phyloP scores from a whole-genome alignment of 1,139 yeast genomes.

The Sugiyamaella neomexicana region DNA sequence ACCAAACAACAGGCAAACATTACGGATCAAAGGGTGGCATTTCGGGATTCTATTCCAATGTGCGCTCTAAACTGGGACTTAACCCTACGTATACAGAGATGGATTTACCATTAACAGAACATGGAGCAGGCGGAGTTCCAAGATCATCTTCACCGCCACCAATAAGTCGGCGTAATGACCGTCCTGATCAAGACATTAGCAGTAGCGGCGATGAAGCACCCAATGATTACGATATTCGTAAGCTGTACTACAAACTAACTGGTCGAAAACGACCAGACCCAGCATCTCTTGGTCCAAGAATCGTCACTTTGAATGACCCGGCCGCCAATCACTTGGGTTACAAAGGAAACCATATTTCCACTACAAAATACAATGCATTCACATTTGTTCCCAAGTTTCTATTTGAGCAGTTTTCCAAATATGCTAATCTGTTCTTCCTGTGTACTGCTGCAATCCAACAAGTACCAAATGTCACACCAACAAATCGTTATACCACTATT shows the following conservation, averaged over 20 bases:
- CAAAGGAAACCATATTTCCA: slow-evolving; percentile 83
- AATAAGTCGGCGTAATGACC: background rate
- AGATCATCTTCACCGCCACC: slow-evolving; percentile 12
- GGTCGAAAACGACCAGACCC: slow-evolving; percentile 43
- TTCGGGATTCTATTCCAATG: slow-evolving; percentile 34
- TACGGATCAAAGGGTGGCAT: slow-evolving; percentile 26
- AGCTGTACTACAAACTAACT: slow-evolving; percentile 50
- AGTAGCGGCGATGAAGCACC: too few relatives aligned
- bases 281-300: slow-evolving; percentile 57
- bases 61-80: slow-evolving; percentile 36
- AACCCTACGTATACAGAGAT: slow-evolving; percentile 37
- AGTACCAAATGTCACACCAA: slow-evolving; percentile 95
- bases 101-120: slow-evolving; percentile 40
- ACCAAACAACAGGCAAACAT: slow-evolving; percentile 12
- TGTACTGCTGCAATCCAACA: slow-evolving; percentile 95
- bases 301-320: slow-evolving; percentile 64
- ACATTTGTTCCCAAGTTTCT: slow-evolving; percentile 93
- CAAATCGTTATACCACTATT: slow-evolving; percentile 92
- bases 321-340: slow-evolving; percentile 57
- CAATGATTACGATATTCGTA: slow-evolving; percentile 58
- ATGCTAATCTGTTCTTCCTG: slow-evolving; percentile 90
- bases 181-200: slow-evolving; percentile 19
- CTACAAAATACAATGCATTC: slow-evolving; percentile 94
- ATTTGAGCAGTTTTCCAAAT: slow-evolving; percentile 95
- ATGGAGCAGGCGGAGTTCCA: slow-evolving; percentile 22